A percentile compares a stretch with the other conserved stretches of the same genome.
Conservation (phyloP, 2,329 filamentous ascomycete genomes). For the Arthroderma sp. region DNA sequence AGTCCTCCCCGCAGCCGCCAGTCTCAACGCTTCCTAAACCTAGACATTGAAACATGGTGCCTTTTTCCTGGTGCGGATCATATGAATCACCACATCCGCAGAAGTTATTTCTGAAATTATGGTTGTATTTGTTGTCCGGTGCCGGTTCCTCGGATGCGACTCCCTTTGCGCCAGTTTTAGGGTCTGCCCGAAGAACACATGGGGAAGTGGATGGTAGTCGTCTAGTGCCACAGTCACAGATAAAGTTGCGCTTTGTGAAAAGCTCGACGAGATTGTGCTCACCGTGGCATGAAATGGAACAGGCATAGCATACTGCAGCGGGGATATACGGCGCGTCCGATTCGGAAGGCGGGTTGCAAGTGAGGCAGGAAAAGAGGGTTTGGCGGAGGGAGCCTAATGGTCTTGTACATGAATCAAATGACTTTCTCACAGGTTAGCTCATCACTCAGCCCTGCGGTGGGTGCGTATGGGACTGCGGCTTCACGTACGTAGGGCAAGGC, state of each 20-base stretch:
- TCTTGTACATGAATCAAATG: conserved; percentile 86
- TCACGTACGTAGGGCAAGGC: conserved; percentile 71
- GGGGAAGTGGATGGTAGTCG: conserved; percentile 57
- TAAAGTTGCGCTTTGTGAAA: conserved; percentile 89
- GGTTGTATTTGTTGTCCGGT: conserved; percentile 74
- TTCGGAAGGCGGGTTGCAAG: conserved; percentile 63
- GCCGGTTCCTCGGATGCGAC: conserved; percentile 62
- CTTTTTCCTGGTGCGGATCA: conserved; percentile 76
- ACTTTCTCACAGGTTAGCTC: conserved; percentile 36
- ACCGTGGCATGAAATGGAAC: conserved; percentile 91
- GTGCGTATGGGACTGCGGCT: conserved; percentile 15
- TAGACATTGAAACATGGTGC: conserved; percentile 96
- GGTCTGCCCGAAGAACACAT: conserved; percentile 63
- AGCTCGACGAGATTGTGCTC: conserved; percentile 92
- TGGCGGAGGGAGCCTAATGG: conserved; percentile 80
- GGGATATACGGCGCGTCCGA: conserved; percentile 47
- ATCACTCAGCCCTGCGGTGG: conserved; percentile 9
- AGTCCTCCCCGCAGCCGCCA: conserved; percentile 90
- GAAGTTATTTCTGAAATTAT: conserved; percentile 88
- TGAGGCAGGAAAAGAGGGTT: conserved; percentile 80
- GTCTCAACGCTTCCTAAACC: conserved; percentile 67
- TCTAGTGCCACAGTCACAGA: conserved; percentile 88
- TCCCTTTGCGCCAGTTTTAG: conserved; percentile 61
- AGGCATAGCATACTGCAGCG: conserved; percentile 89
- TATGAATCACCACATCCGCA: conserved; percentile 84